Conservation (phyloP, 345 rosid genomes). For the Linum lewisii region DNA sequence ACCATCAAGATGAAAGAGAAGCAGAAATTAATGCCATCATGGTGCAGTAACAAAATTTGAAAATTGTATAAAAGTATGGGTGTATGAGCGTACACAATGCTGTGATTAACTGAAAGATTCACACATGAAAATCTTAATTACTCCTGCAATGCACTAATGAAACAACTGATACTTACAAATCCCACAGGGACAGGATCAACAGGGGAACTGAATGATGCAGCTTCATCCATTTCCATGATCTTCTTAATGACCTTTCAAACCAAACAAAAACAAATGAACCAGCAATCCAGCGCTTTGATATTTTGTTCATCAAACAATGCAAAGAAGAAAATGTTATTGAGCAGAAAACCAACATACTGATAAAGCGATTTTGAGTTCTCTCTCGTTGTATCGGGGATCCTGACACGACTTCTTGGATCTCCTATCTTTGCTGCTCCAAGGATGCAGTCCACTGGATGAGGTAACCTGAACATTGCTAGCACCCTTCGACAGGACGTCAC, state of each 20-base stretch:
- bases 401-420: background rate
- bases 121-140: background rate
- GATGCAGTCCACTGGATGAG: slow-evolving; percentile 11
- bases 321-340: background rate
- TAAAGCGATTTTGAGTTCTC: slow-evolving; percentile 11
- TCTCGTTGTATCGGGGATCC: slow-evolving; percentile 12
- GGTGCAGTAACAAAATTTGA: slow-evolving; percentile 1
- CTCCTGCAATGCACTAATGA: background rate
- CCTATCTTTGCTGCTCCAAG: slow-evolving; percentile 12
- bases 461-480: background rate
- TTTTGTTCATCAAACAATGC: background rate
- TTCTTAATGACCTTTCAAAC: slow-evolving; percentile 17
- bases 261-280: background rate
- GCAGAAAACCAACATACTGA: slow-evolving; percentile 8
- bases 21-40: background rate
- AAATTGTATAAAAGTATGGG: background rate
- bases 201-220: slow-evolving; percentile 15
- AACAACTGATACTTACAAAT: slow-evolving; percentile 14
- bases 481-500: background rate
- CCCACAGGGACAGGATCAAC: slow-evolving; percentile 19
- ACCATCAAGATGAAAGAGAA: background rate
- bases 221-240: slow-evolving; percentile 19
- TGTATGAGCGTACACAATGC: too few relatives aligned
- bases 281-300: background rate
- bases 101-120: background rate